Evolutionary conservation across 2,329 filamentous ascomycete genomes (phyloP).

Genomic region (Colletotrichum sp.): DNA sequence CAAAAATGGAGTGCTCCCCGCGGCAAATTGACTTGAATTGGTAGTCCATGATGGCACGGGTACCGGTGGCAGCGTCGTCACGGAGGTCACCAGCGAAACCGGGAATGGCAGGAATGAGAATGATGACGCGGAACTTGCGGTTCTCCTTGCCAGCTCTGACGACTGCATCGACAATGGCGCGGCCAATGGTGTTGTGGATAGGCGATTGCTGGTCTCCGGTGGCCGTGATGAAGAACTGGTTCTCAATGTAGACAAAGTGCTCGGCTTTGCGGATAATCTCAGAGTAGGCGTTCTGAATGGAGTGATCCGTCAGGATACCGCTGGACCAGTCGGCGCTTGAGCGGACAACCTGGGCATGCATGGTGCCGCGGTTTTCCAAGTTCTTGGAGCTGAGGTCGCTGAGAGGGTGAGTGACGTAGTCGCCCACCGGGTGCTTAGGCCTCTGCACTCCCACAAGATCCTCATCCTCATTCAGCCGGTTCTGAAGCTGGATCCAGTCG

Average conservation of each 20-base stretch:
- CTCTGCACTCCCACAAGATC: constrained; percentile 88
- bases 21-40: constrained; percentile 96
- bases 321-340: constrained; percentile 94
- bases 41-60: constrained; percentile 96
- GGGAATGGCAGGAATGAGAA: constrained; percentile 88
- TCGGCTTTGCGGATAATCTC: constrained; percentile 87
- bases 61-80: constrained; percentile 82
- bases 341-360: constrained; percentile 85
- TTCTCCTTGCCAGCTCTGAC: constrained; percentile 80
- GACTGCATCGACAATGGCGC: constrained; percentile 89
- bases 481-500: constrained; percentile 84
- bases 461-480: constrained; percentile 78
- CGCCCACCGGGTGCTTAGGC: constrained; percentile 86
- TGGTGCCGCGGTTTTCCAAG: constrained; percentile 69
- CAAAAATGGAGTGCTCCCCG: constrained; percentile 90
- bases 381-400: constrained; percentile 71
- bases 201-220: constrained; percentile 88
- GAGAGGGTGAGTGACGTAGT: constrained; percentile 83
- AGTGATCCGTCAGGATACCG: constrained; percentile 83
- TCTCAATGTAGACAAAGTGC: constrained; percentile 97
- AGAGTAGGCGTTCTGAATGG: constrained; percentile 85
- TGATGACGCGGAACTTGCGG: constrained; percentile 88
- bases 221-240: constrained; percentile 97
- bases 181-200: constrained; percentile 86
- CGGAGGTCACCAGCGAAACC: constrained; percentile 93